Base-by-base conservation (phyloP, 768 basidiomycete genomes). In the Crucibulum laeve region DNA sequence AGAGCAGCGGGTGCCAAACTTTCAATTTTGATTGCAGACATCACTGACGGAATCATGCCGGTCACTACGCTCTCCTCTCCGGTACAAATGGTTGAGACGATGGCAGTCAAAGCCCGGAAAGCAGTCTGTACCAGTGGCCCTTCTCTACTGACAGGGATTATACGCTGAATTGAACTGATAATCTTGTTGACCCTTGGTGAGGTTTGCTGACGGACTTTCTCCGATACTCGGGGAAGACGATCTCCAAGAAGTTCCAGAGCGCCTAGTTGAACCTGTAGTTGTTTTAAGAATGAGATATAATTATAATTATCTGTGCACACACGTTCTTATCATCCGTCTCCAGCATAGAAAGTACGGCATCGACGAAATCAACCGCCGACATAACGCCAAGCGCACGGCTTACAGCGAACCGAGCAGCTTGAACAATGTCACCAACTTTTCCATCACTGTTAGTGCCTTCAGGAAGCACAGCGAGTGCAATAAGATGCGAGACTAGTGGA, bases 21-120 rank as follows among this genome's bases (percentile, higher is more conserved):
- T 5, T 63, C 58, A n/a, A 64, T 63, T 52, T 68, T 68, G 25
- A 79, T 68, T 2, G 71, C 63, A 10, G 65, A 59, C 17, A 94
- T 62, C 2, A 87, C 54, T 4, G 70, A 58, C 1, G 87, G 84
- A 5, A 94, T 59, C 2, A 77, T 63, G 14, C 74, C 70, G 0
- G 81, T 67, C 4, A 95, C 58, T 0, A 76, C 56, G 7, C 69
- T 57, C 51, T 92, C 88, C 62, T 97, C 93, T 25, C 80, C 80
- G 0, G 74, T 43, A 35, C 71, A 65, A 34, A 81, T 65, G 0
- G 87, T 82, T 0, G 64, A 55, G 15, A 76, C 77, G 40, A 95
- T 69, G 0, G 76, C 68, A 21, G 69, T 68, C 40, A 95, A 56
- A 3, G 87, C 83, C 11, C 63, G 60, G 43, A 88, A 70, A n/a